Base-by-base conservation (phyloP, 139 green algal species). In the Chlorella vulgaris region DNA sequence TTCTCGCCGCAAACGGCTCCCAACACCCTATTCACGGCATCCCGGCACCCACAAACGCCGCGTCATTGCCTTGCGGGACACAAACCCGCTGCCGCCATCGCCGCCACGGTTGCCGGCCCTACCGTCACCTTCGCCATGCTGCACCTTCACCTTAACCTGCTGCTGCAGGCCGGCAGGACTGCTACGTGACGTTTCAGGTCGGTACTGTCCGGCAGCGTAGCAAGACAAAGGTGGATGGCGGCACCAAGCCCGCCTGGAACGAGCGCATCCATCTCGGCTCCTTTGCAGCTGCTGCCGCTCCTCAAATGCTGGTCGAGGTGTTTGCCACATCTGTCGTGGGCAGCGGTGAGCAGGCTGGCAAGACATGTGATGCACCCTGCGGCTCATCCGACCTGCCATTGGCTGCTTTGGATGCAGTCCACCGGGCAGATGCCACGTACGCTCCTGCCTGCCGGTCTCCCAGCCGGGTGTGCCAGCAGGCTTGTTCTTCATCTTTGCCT, bases 231-330 rank as follows among this genome's bases (percentile, higher is more conserved):
- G 29, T 42, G 50, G 70, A 78, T 50, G 70, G 70, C 19, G 70
- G 70, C 47, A 78, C 70, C 70, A 78, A 78, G 70, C 70, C 70
- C 39, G 24, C 26, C 29, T 78, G 70, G 70, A 78, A 78, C 24
- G 70, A 78, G 70, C 70, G 70, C 31, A 78, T 78, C 35, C 53
- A 42, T 3, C 70, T 78, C 47, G 70, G 70, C 50, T 31, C 31
- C 33, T 24, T 78, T 1, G 36, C 19, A n/a, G 28, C 70, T 13
- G 4, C 33, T 24, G 70, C 42, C 4, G 70, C 55, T 22, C 70
- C 70, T 0, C 47, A 66, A 21, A 61, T 78, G 70, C 70, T 78
- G 31, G 40, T 78, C 0, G 70, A 78, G 50, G 70, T 78, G 70
- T 78, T 35, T 47, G 53, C 55, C 8, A 55, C 55, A 15, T 65